phyloP scores from a whole-genome alignment of 345 rosid species.

The Arabidopsis thaliana region DNA sequence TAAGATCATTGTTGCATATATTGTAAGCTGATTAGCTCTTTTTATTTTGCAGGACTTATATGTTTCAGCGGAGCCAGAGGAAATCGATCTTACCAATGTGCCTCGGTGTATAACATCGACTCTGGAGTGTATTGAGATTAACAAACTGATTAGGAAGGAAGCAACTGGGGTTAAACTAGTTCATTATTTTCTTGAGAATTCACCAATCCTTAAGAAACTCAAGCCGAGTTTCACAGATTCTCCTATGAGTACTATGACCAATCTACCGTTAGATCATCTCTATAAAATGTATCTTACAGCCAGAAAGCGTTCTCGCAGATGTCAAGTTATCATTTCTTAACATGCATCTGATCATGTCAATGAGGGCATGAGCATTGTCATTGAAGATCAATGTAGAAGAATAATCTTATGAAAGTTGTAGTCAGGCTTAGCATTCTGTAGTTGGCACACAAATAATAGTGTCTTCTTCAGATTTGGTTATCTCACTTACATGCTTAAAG shows the following conservation, averaged over 20 bases:
- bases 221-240: neutral
- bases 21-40: neutral
- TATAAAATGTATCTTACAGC: neutral
- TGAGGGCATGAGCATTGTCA: neutral
- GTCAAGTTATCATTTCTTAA: neutral
- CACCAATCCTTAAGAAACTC: constrained; percentile 2
- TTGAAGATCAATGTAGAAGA: neutral
- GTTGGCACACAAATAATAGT: neutral
- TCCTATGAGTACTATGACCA: neutral
- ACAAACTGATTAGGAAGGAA: neutral
- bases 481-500: neutral
- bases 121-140: constrained; percentile 12
- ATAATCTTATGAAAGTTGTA: neutral
- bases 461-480: neutral
- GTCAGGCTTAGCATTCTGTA: no score
- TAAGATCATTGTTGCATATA: neutral
- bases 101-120: constrained; percentile 10
- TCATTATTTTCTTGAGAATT: constrained; percentile 18
- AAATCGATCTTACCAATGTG: neutral
- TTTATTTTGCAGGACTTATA: neutral
- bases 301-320: neutral
- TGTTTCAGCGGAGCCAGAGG: neutral
- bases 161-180: constrained; percentile 4
- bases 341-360: neutral
- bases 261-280: neutral